Evolutionary conservation across 179 eudicot species (phyloP).

Genomic region (Camellia oleifera): DNA sequence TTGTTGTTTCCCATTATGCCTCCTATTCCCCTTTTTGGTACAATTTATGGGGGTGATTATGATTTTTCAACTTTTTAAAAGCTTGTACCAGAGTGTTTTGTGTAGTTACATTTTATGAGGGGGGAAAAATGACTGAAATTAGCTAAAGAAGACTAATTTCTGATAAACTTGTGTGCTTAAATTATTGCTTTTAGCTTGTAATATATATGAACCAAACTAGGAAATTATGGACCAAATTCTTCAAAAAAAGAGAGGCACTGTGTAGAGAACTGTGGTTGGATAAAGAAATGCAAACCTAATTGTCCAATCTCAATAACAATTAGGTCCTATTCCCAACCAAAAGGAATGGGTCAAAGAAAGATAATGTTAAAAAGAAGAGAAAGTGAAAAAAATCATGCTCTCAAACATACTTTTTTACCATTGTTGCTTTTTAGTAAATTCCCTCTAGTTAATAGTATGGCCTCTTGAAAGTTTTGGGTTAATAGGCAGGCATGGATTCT

Average conservation of each 20-base stretch:
- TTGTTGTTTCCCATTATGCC: too few relatives aligned
- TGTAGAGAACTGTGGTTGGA: background rate
- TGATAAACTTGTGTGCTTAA: too few relatives aligned
- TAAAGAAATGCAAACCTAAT: background rate
- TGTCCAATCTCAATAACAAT: background rate
- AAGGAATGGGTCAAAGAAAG: conserved; percentile 21
- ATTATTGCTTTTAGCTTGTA: too few relatives aligned
- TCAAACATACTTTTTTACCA: background rate
- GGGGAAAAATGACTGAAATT: too few relatives aligned
- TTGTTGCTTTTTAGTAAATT: background rate
- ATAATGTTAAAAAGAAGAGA: conserved; percentile 22
- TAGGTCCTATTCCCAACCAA: conserved; percentile 5
- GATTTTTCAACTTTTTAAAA: too few relatives aligned
- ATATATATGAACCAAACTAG: too few relatives aligned
- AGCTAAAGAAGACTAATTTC: too few relatives aligned
- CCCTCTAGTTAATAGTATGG: background rate
- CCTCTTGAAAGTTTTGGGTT: background rate
- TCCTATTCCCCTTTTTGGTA: too few relatives aligned
- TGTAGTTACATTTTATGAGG: too few relatives aligned
- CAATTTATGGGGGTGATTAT: too few relatives aligned
- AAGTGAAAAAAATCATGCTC: conserved; percentile 4
- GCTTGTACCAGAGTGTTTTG: too few relatives aligned
- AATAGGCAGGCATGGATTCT: background rate
- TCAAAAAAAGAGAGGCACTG: background rate
- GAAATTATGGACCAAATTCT: background rate